Evolutionary conservation across 306 rosid genomes (phyloP), one percentile per base, ranked within the genome.

Genomic region (Senna siamea): DNA sequence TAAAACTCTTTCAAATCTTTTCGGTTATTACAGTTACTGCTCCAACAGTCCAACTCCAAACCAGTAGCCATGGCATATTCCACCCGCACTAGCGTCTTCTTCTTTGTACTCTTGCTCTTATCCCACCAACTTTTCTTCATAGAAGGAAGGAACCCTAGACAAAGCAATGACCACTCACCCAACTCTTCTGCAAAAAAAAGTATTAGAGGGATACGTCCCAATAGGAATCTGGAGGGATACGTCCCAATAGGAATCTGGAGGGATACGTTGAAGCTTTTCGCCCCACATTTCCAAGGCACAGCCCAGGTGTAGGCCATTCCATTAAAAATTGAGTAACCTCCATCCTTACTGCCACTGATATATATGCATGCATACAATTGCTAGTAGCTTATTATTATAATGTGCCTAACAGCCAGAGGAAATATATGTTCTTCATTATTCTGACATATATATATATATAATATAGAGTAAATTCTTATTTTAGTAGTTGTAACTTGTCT

Each of bases 231-330:
- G 13, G 40, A 51, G 62, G n/a, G 19, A 32, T 59, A 57, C 79
- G 32, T 34, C 19, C 46, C 65, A 30, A 26, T 15, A 73, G 76
- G 68, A 74, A 13, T 22, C 13, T 83, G 15, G 35, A 19, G 7
- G 90, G 83, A 22, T 67, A 63, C 71, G 86, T 70, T 9, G 90
- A 81, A 34, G 88, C 95, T 65, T 91, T 89, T 61, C 80, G 95
- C 54, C 91, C 96, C 9, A 89, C 93, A 6, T 74, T 76, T 13
- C 93, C 96, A 1, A 93, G 97, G 6, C 89, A 89, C 44, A 89
- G 94, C 52, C 98, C 97, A 0, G 93, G 98, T 5, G 88, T 86
- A 37, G 98, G 98, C 2, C 97, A 90, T 77, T 77, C 89, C 52
- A 22, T 86, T 71, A 78, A 83, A 61, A 75, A 68, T 78, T 85